Base-by-base conservation (phyloP, 2,329 filamentous ascomycete species). In the Aspergillus pseudoterreus region DNA sequence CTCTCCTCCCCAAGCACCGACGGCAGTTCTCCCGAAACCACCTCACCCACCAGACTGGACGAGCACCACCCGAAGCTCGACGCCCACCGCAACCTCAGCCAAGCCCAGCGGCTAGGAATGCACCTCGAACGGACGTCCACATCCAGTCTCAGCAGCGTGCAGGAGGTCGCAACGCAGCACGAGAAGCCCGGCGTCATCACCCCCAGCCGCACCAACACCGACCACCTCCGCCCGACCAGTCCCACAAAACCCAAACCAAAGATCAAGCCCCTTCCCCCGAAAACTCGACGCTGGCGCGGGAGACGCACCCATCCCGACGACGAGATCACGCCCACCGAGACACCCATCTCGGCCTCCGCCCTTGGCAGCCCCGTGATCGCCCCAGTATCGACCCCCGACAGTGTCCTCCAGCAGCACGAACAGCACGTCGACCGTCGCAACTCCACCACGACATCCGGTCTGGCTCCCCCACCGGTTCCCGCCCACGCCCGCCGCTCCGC, bases 111-210 rank as follows among this genome's bases (percentile, higher is more conserved):
- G 24, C 70, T 91, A 3, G 88, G 87, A 9, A 90, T 92, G 70
- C 87, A 84, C 54, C 76, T 92, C 3, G 82, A 83, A 1, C 78
- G 82, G 1, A 82, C 88, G 47, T 81, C 80, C n/a, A 82, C 82
- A 44, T 95, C 90, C 66, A 84, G 80, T 62, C 75, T 90, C 57
- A 92, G 88, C 64, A 92, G 88, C 64, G 86, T 94, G 43, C 78
- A 83, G 32, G 87, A 94, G 61, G 83, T 95, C 39, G 90, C 90
- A 6, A 82, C 83, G 10, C 87, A 91, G 42, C 89, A 81, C 67
- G 90, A 92, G 71, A 91, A 88, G 68, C 90, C 90, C 0, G 90
- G 88, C 1, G 83, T 92, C 19, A 85, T 91, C 62, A 91, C 90
- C 15, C 90, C 89, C 5, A 90, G 88, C 65, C 80, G 86, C 43